Conservation (phyloP, 441 rosid species). For the Breynia disticha region DNA sequence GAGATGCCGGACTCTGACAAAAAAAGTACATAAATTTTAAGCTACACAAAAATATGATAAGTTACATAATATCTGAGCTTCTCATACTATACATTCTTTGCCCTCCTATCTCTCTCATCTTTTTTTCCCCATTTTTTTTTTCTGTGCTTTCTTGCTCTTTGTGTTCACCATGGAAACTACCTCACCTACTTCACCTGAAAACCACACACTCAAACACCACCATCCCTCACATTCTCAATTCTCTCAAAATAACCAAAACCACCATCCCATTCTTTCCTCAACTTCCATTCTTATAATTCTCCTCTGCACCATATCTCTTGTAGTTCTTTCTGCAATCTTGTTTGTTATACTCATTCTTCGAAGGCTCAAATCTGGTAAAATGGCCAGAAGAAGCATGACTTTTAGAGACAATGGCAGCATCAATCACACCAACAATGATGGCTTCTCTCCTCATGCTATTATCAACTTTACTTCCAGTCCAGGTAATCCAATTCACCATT, state of each 20-base stretch:
- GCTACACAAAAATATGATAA: too few relatives aligned
- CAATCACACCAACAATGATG: slow-evolving; percentile 20
- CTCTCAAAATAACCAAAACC: slow-evolving; percentile 8
- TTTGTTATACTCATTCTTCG: slow-evolving; percentile 38
- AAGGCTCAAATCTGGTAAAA: slow-evolving; percentile 40
- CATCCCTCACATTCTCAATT: slow-evolving; percentile 11
- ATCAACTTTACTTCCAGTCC: slow-evolving; percentile 51
- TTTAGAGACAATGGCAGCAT: slow-evolving; percentile 24
- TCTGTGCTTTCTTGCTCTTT: slow-evolving; percentile 14
- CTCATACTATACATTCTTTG: neutral
- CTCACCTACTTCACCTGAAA: slow-evolving; percentile 11
- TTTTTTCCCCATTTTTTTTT: neutral
- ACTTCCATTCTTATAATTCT: slow-evolving; percentile 38
- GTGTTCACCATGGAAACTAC: slow-evolving; percentile 34
- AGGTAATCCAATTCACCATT: slow-evolving; percentile 29
- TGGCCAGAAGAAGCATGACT: slow-evolving; percentile 15
- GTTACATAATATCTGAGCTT: too few relatives aligned
- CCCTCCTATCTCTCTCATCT: slow-evolving; percentile 11
- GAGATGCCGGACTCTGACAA: too few relatives aligned
- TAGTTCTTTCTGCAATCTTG: slow-evolving; percentile 30
- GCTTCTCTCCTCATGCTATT: slow-evolving; percentile 31
- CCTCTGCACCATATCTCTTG: slow-evolving; percentile 29
- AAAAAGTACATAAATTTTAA: too few relatives aligned
- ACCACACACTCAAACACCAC: slow-evolving; percentile 18
- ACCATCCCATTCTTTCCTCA: slow-evolving; percentile 29